Evolutionary conservation across 257 asterid genomes (phyloP).

Genomic region (Fraxinus excelsior): DNA sequence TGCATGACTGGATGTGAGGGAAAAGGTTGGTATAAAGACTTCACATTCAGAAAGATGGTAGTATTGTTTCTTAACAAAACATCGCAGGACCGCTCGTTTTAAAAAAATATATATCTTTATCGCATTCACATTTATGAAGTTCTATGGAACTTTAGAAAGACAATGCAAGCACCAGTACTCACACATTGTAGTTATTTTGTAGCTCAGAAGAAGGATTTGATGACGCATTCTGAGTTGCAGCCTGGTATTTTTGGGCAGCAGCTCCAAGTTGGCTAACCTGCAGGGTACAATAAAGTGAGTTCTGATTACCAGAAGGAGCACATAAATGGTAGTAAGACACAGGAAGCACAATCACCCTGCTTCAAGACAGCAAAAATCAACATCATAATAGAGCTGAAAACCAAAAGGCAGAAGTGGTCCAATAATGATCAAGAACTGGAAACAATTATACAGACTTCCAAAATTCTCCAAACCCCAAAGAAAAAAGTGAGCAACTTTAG

Average conservation of each 20-base stretch:
- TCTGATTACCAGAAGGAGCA: neutral
- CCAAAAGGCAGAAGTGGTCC: neutral
- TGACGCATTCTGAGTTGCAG: constrained; percentile 15
- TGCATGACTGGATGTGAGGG: neutral
- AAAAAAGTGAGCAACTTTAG: neutral
- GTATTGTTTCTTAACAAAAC: neutral
- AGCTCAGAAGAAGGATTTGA: constrained; percentile 15
- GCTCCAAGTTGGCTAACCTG: constrained; percentile 29
- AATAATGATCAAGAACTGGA: neutral
- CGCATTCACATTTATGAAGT: neutral
- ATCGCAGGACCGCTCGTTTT: neutral
- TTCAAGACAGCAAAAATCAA: too few relatives aligned
- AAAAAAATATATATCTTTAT: neutral
- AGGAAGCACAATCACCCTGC: neutral
- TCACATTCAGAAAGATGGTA: neutral
- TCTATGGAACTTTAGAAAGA: neutral
- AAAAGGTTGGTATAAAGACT: neutral
- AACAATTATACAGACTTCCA: neutral
- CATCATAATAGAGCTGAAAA: neutral
- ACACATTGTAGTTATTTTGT: constrained; percentile 18
- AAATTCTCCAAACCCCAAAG: neutral
- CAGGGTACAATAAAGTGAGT: neutral
- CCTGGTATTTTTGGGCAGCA: constrained; percentile 24
- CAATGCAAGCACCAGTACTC: constrained; percentile 10
- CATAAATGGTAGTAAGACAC: neutral